Evolutionary conservation across 768 basidiomycete genomes (phyloP), one percentile per base, ranked within the genome.

Genomic region (Suillus tomentosus): DNA sequence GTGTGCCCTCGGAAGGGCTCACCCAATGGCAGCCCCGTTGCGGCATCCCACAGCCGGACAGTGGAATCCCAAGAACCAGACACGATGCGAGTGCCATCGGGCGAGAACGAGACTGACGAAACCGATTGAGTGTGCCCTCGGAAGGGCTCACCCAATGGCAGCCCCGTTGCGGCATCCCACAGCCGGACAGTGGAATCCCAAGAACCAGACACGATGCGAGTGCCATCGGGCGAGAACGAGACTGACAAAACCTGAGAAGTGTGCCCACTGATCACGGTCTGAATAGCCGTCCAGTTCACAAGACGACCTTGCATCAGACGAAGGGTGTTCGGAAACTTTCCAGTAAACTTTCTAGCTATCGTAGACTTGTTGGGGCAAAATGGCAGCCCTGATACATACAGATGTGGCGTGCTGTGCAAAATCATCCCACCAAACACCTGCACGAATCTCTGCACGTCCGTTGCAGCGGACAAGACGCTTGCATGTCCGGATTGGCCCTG

Each of bases 351-450:
- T 11, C 45, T 60, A 15, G 63, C 63, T 69, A 69, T 74, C 72
- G 43, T 71, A 67, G 22, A 80, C 75, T 63, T 63, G 43, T 9
- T 34, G 39, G 72, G 72, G 19, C 66, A 58, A 60, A 74, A 73
- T 31, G 72, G 66, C 19, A 74, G 39, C 1, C 66, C 72, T 39
- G 71, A 73, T 13, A 71, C 19, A 62, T 73, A 73, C 9, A 73
- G 65, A 53, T 73, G 72, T 3, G 72, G 69, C 1, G 63, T 65
- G 64, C 66, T 70, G 27, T 70, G 62, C 14, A 62, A 36, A 19
- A 72, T 69, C 31, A 31, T 31, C 5, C 31, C 31, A 22, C 47
- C n/a, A 13, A n/a, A 47, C 11, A 22, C 31, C 31, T 50, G 24
- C 6, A 71, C 61, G 50, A 71, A 71, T 56, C 61, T 62, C 5